Evolutionary conservation across 805 yeast species (phyloP).

Genomic region (Metschnikowia cubensis): DNA sequence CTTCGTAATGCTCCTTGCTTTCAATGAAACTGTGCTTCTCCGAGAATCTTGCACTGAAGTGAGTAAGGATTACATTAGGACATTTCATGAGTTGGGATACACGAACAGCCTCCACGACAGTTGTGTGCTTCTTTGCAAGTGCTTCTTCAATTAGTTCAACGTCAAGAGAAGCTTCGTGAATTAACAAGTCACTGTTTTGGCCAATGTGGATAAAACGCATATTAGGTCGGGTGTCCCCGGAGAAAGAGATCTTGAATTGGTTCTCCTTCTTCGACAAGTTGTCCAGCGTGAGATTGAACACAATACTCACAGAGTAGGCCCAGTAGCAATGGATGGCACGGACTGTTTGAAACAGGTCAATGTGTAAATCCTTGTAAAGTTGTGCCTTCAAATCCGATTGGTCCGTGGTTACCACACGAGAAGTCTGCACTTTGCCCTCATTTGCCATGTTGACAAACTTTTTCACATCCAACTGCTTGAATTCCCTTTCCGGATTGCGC

Average conservation of each 20-base stretch:
- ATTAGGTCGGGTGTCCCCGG: slow-evolving; percentile 94
- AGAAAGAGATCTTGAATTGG: slow-evolving; percentile 71
- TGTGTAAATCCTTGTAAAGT: slow-evolving; percentile 41
- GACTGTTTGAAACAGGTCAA: slow-evolving; percentile 52
- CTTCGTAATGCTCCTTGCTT: slow-evolving; percentile 20
- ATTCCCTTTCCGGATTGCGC: slow-evolving; percentile 25
- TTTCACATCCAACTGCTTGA: slow-evolving; percentile 22
- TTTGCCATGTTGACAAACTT: slow-evolving; percentile 34
- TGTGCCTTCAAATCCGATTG: slow-evolving; percentile 17
- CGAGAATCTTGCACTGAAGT: slow-evolving; percentile 83
- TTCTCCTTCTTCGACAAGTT: slow-evolving; percentile 19
- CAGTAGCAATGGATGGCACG: slow-evolving; percentile 81
- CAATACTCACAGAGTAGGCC: slow-evolving; percentile 63
- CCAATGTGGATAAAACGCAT: slow-evolving; percentile 65
- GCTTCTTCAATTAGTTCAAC: slow-evolving; percentile 79
- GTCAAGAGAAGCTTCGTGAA: slow-evolving; percentile 93
- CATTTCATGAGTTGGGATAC: slow-evolving; percentile 72
- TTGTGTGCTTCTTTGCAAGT: slow-evolving; percentile 74
- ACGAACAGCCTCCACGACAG: slow-evolving; percentile 79
- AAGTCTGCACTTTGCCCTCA: slow-evolving; percentile 18
- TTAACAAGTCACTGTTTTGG: slow-evolving; percentile 59
- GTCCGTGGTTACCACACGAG: slow-evolving; percentile 14
- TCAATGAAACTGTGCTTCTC: slow-evolving; percentile 30
- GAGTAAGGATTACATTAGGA: slow-evolving; percentile 70
- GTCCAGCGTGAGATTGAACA: slow-evolving; percentile 42